Conservation (phyloP, 2,329 filamentous ascomycete genomes). For the Phialemoniopsis sp. region DNA sequence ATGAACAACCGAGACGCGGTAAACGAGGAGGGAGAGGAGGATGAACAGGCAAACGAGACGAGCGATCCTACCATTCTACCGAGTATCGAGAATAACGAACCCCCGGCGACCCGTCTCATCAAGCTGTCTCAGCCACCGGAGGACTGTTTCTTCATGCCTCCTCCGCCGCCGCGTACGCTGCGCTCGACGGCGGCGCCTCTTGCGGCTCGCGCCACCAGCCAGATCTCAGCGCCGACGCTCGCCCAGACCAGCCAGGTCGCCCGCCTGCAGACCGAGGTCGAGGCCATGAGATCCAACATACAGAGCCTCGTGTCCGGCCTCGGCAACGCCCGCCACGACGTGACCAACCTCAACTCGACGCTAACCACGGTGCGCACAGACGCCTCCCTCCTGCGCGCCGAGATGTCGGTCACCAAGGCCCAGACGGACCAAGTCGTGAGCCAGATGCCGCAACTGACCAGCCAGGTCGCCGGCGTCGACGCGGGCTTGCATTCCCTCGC, state of each 20-base stretch:
- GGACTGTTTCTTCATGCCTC: too few relatives aligned
- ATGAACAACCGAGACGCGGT: too few relatives aligned
- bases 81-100: too few relatives aligned
- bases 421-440: not conserved
- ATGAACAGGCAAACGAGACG: too few relatives aligned
- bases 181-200: too few relatives aligned
- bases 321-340: not conserved
- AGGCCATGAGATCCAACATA: slow-evolving; percentile 4
- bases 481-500: not conserved
- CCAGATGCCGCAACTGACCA: not conserved
- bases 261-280: slow-evolving; percentile 2
- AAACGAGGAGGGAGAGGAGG: too few relatives aligned
- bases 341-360: not conserved
- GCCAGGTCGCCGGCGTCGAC: not conserved
- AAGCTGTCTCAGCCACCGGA: too few relatives aligned
- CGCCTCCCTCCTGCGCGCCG: not conserved
- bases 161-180: too few relatives aligned
- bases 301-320: slow-evolving; percentile 2
- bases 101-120: too few relatives aligned
- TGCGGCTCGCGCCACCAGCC: too few relatives aligned
- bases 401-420: not conserved
- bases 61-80: too few relatives aligned
- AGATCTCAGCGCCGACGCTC: too few relatives aligned
- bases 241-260: not conserved
- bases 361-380: not conserved